A percentile compares a stretch with the other conserved stretches of the same genome.
phyloP scores from a whole-genome alignment of 345 rosid genomes.

The Diplotaxis tenuifolia region DNA sequence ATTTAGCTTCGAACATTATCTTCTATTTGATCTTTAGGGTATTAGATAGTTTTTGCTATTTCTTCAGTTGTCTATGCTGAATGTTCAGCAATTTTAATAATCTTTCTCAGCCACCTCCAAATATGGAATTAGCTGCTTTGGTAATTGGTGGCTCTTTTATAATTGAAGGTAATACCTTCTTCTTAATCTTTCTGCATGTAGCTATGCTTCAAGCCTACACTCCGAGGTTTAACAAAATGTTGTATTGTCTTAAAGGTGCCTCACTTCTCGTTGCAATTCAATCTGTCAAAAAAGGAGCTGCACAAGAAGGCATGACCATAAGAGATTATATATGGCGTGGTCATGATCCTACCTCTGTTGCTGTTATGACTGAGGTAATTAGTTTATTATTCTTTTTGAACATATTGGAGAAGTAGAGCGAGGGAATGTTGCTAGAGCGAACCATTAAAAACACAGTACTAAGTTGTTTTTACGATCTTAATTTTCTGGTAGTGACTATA shows the following conservation, averaged over 20 bases:
- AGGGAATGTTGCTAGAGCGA: not conserved
- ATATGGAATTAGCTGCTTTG: constrained; percentile 83
- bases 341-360: constrained; percentile 98
- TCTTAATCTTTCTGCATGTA: constrained; percentile 4
- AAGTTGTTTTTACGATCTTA: not conserved
- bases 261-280: constrained; percentile 92
- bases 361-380: constrained; percentile 99
- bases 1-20: too few species aligned
- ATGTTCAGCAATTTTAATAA: constrained; percentile 18
- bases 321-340: constrained; percentile 97
- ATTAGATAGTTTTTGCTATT: not conserved
- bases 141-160: constrained; percentile 90
- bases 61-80: not conserved
- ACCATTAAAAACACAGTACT: not conserved
- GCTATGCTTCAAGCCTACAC: constrained; percentile 2
- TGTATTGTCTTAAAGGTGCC: constrained; percentile 59
- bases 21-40: not conserved
- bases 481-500: not conserved
- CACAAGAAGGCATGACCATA: constrained; percentile 90
- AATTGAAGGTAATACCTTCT: constrained; percentile 66
- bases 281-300: constrained; percentile 94
- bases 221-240: not conserved
- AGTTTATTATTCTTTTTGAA: not conserved
- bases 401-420: not conserved
- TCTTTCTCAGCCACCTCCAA: constrained; percentile 70